Evolutionary conservation across 2,329 filamentous ascomycete genomes (phyloP), one percentile per base, ranked within the genome.

Genomic region (Botryotinia convoluta): DNA sequence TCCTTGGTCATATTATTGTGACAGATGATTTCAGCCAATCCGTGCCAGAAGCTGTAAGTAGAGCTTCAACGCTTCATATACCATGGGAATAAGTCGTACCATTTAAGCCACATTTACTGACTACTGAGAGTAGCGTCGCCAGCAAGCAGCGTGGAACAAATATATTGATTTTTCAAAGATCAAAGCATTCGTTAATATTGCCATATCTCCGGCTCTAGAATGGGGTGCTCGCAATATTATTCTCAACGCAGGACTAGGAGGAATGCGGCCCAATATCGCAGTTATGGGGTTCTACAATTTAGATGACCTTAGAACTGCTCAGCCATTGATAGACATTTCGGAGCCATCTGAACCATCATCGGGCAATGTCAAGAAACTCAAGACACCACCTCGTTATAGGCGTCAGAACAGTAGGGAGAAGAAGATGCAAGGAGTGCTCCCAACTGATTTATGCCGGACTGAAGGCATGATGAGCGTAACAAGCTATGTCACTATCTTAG

Each of bases 221-320:
- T 97, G 94, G 94, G 94, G 94, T 0, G 88, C 93, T 35, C 87
- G 94, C 32, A 97, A 97, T 78, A 85, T 97, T 63, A 92, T 96
- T 14, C 83, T 97, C 16, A 93, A 92, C 18, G 92, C 94, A 26
- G 94, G 94, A 0, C 84, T 97, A 2, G 94, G 94, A 6, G 93
- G 94, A 22, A 97, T 97, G 93, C 85, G 94, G 60, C 94, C 94
- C 0, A 97, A 97, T 76, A 94, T 97, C 75, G 93, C 93, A 22
- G 87, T 97, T 2, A 84, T 95, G 77, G 92, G 92, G 0, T 93
- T 93, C 79, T 94, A 93, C 80, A 94, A 94, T 76, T 87, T 96
- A 79, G 89, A 94, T 67, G 93, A 96, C 74, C 87, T 94, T 44
- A 88, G 92, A 71, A 85, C 86, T 64, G 88, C 89, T 3, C 82